These are phyloP conservation scores for Amanita jacksonii DNA, from an alignment of 768 basidiomycete genomes.

Conservation along the genomic window DNA sequence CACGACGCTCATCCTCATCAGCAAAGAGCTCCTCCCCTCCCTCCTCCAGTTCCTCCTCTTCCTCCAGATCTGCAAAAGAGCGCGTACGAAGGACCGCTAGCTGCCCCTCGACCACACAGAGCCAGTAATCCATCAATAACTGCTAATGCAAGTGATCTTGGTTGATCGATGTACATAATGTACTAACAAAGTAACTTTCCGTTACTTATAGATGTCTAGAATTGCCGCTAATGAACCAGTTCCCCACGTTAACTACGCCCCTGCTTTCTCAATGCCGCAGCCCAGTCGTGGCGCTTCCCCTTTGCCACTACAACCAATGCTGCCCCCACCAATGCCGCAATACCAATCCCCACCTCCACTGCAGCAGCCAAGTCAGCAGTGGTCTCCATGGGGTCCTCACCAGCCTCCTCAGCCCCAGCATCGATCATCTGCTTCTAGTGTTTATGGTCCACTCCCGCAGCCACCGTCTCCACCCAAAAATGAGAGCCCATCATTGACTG, in stretches of 20 bases:
- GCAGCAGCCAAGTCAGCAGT: conserved; percentile 13
- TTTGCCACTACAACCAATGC: too few relatives aligned
- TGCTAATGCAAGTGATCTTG: conserved; percentile 44
- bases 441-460: conserved; percentile 38
- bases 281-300: not conserved
- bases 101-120: conserved; percentile 59
- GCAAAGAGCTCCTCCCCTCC: conserved; percentile 11
- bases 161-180: conserved; percentile 21
- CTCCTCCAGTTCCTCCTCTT: conserved; percentile 42
- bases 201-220: conserved; percentile 48
- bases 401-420: conserved; percentile 13
- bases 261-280: conserved; percentile 18
- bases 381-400: conserved; percentile 13
- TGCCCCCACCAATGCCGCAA: conserved; percentile 6
- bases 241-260: conserved; percentile 17
- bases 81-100: conserved; percentile 42
- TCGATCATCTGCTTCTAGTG: conserved; percentile 32
- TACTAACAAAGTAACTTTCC: too few relatives aligned
- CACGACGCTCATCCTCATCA: conserved; percentile 5
- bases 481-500: conserved; percentile 44
- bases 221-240: conserved; percentile 14
- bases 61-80: conserved; percentile 28
- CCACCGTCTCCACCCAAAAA: conserved; percentile 24
- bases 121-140: conserved; percentile 46
- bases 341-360: conserved; percentile 8